Base-by-base conservation (phyloP, 2,329 filamentous ascomycete species). In the Myriosclerotinia curreyana region DNA sequence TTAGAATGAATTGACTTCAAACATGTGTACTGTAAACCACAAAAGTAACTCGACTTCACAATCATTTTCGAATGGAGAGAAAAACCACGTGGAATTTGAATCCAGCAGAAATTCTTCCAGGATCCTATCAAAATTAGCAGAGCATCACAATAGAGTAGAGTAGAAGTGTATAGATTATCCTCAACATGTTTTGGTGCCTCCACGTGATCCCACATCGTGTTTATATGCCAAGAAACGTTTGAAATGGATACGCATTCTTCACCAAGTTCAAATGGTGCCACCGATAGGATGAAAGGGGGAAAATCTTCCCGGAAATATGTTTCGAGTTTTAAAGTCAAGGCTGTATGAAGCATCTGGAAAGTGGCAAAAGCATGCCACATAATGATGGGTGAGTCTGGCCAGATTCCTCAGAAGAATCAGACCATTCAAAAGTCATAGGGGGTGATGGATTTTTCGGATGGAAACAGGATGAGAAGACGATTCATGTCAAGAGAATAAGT, bases 201-300 rank as follows among this genome's bases (percentile, higher is more conserved):
- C 28, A 58, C 54, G 40, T 58, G 54, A 58, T 25, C 9, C 4
- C 42, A 7, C 9, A 22, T 2, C 28, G 36, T 46, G 28, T 59
- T 59, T 48, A 48, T 31, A 31, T 25, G 55, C 42, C 55, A 36
- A 59, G 55, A 15, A 25, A 25, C 9, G 14, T 48, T 48, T 48
- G 55, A 59, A 59, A 59, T 59, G 55, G 42, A 59, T 59, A 25
- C 38, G 9, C 55, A 59, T 59, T 59, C 55, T 59, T 49, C n/a
- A 20, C 44, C 31, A 20, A 38, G n/a, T 59, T 20, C 14, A 46
- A 25, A 14, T 7, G 14, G 11, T 48, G 55, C 5, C 42, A 40
- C 28, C 14, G 9, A 38, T 38, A 59, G n/a, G 34, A 6, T 22
- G 20, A 46, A 56, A 12, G 4, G 3, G 14, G n/a, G n/a, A n/a